Evolutionary conservation across 495 filamentous ascomycete species (phyloP).

Genomic region (Pyrenula aspistea): DNA sequence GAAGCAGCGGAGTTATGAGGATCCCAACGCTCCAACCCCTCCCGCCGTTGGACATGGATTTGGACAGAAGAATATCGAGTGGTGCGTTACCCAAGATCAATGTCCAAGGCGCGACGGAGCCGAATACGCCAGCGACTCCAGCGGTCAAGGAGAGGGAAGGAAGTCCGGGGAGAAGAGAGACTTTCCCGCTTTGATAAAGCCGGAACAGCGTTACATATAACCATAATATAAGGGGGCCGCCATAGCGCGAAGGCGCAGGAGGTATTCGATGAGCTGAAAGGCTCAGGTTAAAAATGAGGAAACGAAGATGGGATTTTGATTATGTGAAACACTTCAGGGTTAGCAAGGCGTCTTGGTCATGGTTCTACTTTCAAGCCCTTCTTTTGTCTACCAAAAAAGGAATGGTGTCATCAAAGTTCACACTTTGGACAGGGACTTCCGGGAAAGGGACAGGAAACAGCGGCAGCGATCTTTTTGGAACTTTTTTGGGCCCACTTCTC

Average conservation of each 20-base stretch:
- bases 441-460: too few relatives aligned
- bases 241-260: background rate
- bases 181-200: background rate
- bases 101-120: background rate
- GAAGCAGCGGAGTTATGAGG: background rate
- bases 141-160: background rate
- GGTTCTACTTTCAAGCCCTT: too few relatives aligned
- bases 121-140: background rate
- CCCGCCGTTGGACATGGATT: background rate
- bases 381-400: too few relatives aligned
- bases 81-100: background rate
- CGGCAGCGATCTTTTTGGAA: too few relatives aligned
- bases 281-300: background rate
- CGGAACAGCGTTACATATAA: background rate
- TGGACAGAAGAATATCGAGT: background rate
- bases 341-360: background rate
- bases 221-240: background rate
- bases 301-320: background rate
- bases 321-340: too few relatives aligned
- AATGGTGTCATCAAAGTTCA: too few relatives aligned
- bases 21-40: background rate
- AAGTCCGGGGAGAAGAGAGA: background rate
- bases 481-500: too few relatives aligned
- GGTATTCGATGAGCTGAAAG: background rate
- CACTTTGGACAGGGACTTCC: too few relatives aligned